Percentiles rank a stretch among this genome's conserved stretches.
phyloP scores from a whole-genome alignment of 805 yeast species.

The Pichia kluyveri region DNA sequence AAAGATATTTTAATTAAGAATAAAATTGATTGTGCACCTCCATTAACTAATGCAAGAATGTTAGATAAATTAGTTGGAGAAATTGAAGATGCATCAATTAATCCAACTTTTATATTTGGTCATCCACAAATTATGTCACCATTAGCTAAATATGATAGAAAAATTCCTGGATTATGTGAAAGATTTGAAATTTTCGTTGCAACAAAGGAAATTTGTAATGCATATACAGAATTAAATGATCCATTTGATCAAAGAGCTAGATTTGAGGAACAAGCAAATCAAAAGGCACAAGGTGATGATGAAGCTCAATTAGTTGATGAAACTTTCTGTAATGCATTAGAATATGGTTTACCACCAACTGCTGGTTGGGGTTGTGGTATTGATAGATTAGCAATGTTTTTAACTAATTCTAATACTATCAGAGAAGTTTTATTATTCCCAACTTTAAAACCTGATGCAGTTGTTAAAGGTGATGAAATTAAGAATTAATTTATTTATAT shows the following conservation, averaged over 20 bases:
- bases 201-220: slow-evolving; percentile 95
- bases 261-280: slow-evolving; percentile 98
- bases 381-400: slow-evolving; percentile 95
- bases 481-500: slow-evolving; percentile 2
- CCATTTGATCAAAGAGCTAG: slow-evolving; percentile 97
- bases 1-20: slow-evolving; percentile 67
- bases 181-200: slow-evolving; percentile 98
- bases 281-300: slow-evolving; percentile 98
- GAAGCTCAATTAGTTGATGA: slow-evolving; percentile 97
- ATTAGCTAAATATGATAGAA: slow-evolving; percentile 91
- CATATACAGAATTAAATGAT: slow-evolving; percentile 97
- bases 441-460: slow-evolving; percentile 89
- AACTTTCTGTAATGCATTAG: slow-evolving; percentile 94
- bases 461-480: slow-evolving; percentile 29
- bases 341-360: slow-evolving; percentile 97
- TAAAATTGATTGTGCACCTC: slow-evolving; percentile 80
- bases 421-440: slow-evolving; percentile 98
- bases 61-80: slow-evolving; percentile 97
- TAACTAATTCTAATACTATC: slow-evolving; percentile 91
- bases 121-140: slow-evolving; percentile 99
- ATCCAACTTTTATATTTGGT: slow-evolving; percentile 96
- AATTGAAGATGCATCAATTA: slow-evolving; percentile 86
- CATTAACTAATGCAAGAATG: slow-evolving; percentile 96
- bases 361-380: slow-evolving; percentile 99
- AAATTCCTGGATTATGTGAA: slow-evolving; percentile 91